Percentiles rank a stretch among this genome's conserved stretches.
phyloP scores from a whole-genome alignment of 2,329 filamentous ascomycete genomes.

The Chrysosporium keratinophilum region DNA sequence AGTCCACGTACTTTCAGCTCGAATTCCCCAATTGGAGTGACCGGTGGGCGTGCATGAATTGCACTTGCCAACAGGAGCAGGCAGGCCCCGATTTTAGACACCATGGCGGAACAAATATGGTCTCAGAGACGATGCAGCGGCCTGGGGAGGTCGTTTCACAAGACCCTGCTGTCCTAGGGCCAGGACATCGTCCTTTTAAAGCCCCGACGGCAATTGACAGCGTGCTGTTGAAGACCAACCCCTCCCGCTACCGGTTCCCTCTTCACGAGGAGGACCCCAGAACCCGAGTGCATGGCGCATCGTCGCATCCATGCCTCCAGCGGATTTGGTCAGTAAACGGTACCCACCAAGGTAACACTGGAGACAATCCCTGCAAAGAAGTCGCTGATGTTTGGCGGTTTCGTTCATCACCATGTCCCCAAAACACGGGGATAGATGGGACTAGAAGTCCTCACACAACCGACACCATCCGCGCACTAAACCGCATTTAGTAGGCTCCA shows the following conservation, averaged over 20 bases:
- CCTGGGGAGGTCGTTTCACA: neutral
- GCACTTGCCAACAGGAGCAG: constrained; percentile 11
- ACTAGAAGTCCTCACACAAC: neutral
- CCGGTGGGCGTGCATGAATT: constrained; percentile 10
- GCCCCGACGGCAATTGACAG: neutral
- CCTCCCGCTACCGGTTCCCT: constrained; percentile 1
- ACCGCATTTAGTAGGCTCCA: constrained; percentile 2
- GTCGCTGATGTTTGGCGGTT: neutral
- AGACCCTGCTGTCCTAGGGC: neutral
- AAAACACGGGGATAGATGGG: constrained; percentile 1
- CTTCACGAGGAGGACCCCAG: constrained; percentile 3
- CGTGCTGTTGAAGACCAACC: constrained; percentile 3
- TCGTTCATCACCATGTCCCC: neutral
- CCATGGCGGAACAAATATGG: constrained; percentile 8
- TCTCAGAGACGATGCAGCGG: neutral
- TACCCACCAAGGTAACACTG: constrained; percentile 9
- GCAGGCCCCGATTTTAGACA: constrained; percentile 12
- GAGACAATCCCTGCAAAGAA: constrained; percentile 3
- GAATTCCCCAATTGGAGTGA: constrained; percentile 9
- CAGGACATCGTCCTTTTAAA: constrained; percentile 3
- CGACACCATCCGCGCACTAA: constrained; percentile 7
- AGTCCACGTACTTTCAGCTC: constrained; percentile 2
- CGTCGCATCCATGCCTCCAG: neutral
- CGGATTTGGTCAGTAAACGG: neutral
- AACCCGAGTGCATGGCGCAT: constrained; percentile 3